phyloP scores from a whole-genome alignment of 805 yeast species.

The Saturnispora serradocipensis region DNA sequence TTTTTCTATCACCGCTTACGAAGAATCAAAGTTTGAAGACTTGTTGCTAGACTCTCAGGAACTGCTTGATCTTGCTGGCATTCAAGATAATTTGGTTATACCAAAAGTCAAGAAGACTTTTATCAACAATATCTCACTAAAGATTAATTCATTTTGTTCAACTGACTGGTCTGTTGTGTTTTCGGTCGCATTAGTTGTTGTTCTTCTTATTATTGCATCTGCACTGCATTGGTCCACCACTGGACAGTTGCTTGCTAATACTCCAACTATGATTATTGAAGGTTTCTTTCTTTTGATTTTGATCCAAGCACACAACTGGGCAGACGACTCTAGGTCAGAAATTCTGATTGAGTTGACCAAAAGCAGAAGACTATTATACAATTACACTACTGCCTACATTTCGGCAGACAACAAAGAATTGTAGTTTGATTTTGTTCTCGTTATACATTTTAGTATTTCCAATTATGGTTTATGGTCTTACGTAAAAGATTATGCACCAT shows the following conservation, averaged over 20 bases:
- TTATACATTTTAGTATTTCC: background rate
- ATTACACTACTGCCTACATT: constrained; percentile 3
- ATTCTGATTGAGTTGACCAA: constrained; percentile 9
- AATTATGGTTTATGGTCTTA: background rate
- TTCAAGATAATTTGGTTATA: constrained; percentile 13
- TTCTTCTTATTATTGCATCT: constrained; percentile 26
- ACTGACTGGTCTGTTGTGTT: constrained; percentile 25
- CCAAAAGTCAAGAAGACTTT: constrained; percentile 3
- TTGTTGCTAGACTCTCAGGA: constrained; percentile 28
- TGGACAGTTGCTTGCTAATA: constrained; percentile 33
- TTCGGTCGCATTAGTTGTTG: constrained; percentile 24
- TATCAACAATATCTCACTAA: constrained; percentile 12
- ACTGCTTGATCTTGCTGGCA: constrained; percentile 22
- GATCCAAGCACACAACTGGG: constrained; percentile 31
- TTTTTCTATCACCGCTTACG: constrained; percentile 20
- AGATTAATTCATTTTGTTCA: constrained; percentile 27
- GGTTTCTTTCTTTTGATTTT: constrained; percentile 32
- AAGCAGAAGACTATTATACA: constrained; percentile 9
- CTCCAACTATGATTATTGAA: constrained; percentile 38
- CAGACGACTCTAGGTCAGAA: constrained; percentile 12
- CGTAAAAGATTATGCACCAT: background rate
- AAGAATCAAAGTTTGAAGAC: constrained; percentile 18
- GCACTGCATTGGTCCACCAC: constrained; percentile 31
- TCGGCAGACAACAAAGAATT: background rate
- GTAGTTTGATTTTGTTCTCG: too few relatives aligned